These are phyloP conservation scores for Arabis hirsuta DNA, from an alignment of 345 rosid species.

Conservation along the genomic window DNA sequence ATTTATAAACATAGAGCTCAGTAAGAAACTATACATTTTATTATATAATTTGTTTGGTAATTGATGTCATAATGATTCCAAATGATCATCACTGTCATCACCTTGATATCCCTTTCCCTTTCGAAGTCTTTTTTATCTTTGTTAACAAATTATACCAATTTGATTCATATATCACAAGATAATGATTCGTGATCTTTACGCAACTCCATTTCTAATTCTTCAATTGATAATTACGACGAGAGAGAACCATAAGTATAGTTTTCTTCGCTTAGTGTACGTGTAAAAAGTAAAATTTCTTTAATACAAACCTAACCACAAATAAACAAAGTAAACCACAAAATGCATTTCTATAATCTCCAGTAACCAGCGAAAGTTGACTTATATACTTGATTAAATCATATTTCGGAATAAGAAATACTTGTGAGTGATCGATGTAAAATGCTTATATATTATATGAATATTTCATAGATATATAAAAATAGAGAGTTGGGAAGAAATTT, in stretches of 20 bases:
- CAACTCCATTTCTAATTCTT: not conserved
- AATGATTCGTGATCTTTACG: constrained; percentile 10
- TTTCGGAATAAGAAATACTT: not conserved
- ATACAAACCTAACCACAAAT: not conserved
- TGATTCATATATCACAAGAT: constrained; percentile 1
- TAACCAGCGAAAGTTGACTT: not conserved
- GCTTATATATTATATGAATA: not conserved
- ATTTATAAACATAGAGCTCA: constrained; percentile 10
- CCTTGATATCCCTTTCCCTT: constrained; percentile 27
- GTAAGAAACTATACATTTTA: not conserved
- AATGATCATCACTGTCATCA: constrained; percentile 40
- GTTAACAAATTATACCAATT: constrained; percentile 3
- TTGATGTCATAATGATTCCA: constrained; percentile 40
- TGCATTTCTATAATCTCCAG: not conserved
- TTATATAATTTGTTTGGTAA: constrained; percentile 4
- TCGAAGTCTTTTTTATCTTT: constrained; percentile 24
- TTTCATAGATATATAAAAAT: not conserved
- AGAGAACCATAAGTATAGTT: not conserved
- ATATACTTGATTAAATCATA: not conserved
- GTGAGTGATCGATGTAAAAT: not conserved
- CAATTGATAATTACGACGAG: not conserved
- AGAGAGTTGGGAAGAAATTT: not conserved
- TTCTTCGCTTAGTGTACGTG: not conserved
- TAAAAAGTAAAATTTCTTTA: not conserved
- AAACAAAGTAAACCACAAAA: not conserved